These are phyloP conservation scores for Paraconiothyrium brasiliense DNA, from an alignment of 2,329 filamentous ascomycete species.

Conservation along the genomic window DNA sequence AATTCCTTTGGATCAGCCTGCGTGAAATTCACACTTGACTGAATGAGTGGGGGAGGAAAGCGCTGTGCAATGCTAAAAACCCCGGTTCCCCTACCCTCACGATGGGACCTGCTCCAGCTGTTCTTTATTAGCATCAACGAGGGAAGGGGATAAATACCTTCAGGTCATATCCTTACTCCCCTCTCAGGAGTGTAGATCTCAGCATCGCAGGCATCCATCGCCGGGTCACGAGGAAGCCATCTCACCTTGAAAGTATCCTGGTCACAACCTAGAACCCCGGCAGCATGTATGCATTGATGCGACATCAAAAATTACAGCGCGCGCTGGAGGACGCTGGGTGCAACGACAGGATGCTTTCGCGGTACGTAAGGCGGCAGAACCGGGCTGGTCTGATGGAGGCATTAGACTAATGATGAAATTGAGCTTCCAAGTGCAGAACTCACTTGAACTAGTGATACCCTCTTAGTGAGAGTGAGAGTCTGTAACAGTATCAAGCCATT, in stretches of 20 bases:
- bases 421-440: conserved; percentile 9
- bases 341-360: conserved; percentile 1
- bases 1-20: conserved; percentile 18
- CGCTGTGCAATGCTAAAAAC: conserved; percentile 17
- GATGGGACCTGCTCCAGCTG: conserved; percentile 5
- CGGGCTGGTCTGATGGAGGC: background rate
- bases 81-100: conserved; percentile 17
- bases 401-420: conserved; percentile 18
- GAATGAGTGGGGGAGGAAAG: conserved; percentile 15
- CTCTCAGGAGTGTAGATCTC: conserved; percentile 3
- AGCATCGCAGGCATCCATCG: conserved; percentile 6
- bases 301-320: conserved; percentile 3
- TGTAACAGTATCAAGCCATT: conserved; percentile 2
- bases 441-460: conserved; percentile 5
- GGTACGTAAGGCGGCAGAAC: background rate
- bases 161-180: background rate
- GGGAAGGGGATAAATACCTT: conserved; percentile 3
- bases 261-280: conserved; percentile 16
- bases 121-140: conserved; percentile 3
- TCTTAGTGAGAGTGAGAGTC: conserved; percentile 3
- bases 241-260: conserved; percentile 15
- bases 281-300: conserved; percentile 10
- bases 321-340: conserved; percentile 15
- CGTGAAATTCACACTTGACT: conserved; percentile 19
- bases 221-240: conserved; percentile 14